Base-by-base conservation (phyloP, 495 filamentous ascomycete species). In the Oidiodendron maius region DNA sequence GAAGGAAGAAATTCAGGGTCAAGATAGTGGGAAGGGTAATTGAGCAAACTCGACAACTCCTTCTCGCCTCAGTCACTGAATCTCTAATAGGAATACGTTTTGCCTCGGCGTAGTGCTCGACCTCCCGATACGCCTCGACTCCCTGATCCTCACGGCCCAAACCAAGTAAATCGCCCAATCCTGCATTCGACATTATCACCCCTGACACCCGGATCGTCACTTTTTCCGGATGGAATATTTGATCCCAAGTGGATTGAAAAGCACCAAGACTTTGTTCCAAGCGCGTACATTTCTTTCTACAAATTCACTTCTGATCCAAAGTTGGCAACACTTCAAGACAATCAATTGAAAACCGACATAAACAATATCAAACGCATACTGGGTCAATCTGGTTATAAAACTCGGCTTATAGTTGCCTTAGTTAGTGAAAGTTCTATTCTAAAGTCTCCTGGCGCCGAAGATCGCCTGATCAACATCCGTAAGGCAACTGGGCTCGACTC, bases 151-250 rank as follows among this genome's bases (percentile, higher is more conserved):
- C 70, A 71, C 15, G 52, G 63, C 16, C 65, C 73, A 10, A 61
- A 64, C 17, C 61, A 71, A 47, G 63, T 65, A 38, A 51, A 64
- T 18, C 63, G 67, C 4, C 67, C 71, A 32, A 61, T 78, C 11
- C 74, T 95, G 13, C 91, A 96, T 62, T 96, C 91, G 2, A 85
- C 90, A 2, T 78, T 94, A 43, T 96, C 91, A 4, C 91, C 91
- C 5, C 71, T 96, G 44, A 87, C 85, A 16, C 87, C 89, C 2
- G 72, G 76, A 21, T 93, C 89, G 0, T 74, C 80, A 2, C 76
- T 91, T 12, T 96, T 86, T 52, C 89, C 91, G 15, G 91, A 96
- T 70, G 91, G 91, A 3, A 61, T 95, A 30, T 80, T 96, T 61
- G 80, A 87, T 25, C 75, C 83, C 3, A 65, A 81, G 44, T 96